Percentiles rank a stretch among this genome's conserved stretches.
Evolutionary conservation across 2,329 filamentous ascomycete species (phyloP).

Genomic region (Pseudocercospora fuligena): DNA sequence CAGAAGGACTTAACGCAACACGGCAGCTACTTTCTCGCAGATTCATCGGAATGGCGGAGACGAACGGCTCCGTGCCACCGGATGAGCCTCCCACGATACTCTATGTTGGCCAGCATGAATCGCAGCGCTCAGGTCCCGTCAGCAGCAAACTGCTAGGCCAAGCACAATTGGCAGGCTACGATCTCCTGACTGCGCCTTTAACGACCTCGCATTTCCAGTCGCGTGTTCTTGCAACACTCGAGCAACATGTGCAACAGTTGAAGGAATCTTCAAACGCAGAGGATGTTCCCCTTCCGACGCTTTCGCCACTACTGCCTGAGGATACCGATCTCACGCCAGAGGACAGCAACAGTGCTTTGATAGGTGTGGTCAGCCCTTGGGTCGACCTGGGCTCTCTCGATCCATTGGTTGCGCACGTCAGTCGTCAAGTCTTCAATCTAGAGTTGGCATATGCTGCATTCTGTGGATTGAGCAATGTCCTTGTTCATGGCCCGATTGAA

Average conservation of each 20-base stretch:
- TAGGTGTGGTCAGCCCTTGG: constrained; percentile 86
- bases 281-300: constrained; percentile 49
- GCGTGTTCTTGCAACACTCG: constrained; percentile 67
- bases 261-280: constrained; percentile 46
- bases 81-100: constrained; percentile 57
- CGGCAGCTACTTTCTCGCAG: neutral
- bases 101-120: constrained; percentile 77
- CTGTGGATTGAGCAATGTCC: constrained; percentile 82
- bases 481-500: constrained; percentile 73
- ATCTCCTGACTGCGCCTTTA: constrained; percentile 77
- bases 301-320: constrained; percentile 72
- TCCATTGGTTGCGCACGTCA: constrained; percentile 81
- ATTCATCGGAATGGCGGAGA: constrained; percentile 14
- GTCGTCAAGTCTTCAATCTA: constrained; percentile 84
- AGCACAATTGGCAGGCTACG: constrained; percentile 67
- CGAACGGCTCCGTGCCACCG: constrained; percentile 8
- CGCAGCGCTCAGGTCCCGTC: constrained; percentile 50
- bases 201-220: constrained; percentile 75
- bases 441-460: constrained; percentile 96
- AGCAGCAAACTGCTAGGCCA: constrained; percentile 67
- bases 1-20: neutral
- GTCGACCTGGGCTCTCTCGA: constrained; percentile 86
- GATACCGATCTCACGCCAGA: constrained; percentile 77
- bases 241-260: constrained; percentile 58
- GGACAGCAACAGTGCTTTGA: constrained; percentile 71